Conservation (phyloP, 192 early-diverging fungal species). For the Entomortierella chlamydospora region DNA sequence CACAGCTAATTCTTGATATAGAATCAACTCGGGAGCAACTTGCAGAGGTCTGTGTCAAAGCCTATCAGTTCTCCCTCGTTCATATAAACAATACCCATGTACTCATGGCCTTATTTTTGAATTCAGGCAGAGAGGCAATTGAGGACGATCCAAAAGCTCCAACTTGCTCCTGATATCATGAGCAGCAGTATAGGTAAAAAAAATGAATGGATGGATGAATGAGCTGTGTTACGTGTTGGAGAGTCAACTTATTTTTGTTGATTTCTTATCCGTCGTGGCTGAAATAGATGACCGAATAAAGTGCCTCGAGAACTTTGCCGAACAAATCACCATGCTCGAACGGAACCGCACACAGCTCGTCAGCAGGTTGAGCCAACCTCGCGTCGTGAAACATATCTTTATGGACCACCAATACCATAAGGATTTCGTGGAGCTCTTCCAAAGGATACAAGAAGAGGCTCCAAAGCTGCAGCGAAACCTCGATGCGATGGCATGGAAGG, state of each 20-base stretch:
- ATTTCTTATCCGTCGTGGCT: not conserved
- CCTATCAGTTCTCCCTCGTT: not conserved
- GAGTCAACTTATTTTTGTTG: not conserved
- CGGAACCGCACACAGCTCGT: constrained; percentile 12
- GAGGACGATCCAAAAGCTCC: constrained; percentile 3
- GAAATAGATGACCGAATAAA: constrained; percentile 11
- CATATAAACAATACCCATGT: not conserved
- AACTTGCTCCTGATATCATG: not conserved
- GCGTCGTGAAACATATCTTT: not conserved
- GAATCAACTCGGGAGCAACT: not conserved
- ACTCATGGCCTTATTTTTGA: not conserved
- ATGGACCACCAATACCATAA: constrained; percentile 11
- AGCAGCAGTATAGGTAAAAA: not conserved
- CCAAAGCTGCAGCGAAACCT: constrained; percentile 4
- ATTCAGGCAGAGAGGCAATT: constrained; percentile 9
- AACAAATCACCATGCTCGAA: not conserved
- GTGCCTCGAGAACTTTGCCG: not conserved
- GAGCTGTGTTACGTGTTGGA: too few species aligned
- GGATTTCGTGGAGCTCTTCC: constrained; percentile 11
- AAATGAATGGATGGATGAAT: not conserved
- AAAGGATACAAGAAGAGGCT: constrained; percentile 8
- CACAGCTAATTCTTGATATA: constrained; percentile 5
- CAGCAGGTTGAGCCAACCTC: not conserved
- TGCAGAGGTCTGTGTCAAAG: constrained; percentile 1
- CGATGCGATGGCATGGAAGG: not conserved